Conservation (phyloP, 1,284 basidiomycete genomes). For the Naganishia sp. region DNA sequence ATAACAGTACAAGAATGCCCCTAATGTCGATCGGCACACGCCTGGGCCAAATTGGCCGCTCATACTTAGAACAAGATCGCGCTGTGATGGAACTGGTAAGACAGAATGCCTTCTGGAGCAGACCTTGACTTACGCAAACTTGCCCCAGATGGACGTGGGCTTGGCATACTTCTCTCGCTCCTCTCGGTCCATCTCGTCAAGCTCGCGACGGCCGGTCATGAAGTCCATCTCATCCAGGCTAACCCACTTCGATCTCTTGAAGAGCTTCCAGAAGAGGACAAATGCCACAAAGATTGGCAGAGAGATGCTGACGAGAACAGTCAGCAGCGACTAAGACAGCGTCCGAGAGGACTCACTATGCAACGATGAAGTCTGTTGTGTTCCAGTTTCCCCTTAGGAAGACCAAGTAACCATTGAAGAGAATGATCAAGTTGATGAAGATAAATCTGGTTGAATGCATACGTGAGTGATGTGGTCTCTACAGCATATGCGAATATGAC, state of each 20-base stretch:
- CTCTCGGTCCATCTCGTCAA: constrained; percentile 62
- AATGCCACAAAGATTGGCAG: constrained; percentile 64
- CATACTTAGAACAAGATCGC: constrained; percentile 15
- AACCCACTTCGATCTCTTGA: constrained; percentile 61
- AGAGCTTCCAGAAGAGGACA: constrained; percentile 63
- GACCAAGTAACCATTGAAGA: constrained; percentile 53
- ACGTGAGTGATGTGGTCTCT: background rate
- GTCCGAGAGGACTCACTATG: constrained; percentile 47
- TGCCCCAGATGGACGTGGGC: constrained; percentile 21
- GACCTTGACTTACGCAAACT: constrained; percentile 21
- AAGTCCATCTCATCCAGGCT: constrained; percentile 64
- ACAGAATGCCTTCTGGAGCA: background rate
- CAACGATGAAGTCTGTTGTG: constrained; percentile 48
- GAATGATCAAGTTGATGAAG: constrained; percentile 46
- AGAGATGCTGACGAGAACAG: constrained; percentile 42
- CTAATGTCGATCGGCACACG: background rate
- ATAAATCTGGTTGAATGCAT: constrained; percentile 33
- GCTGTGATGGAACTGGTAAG: background rate
- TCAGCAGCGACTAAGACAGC: background rate
- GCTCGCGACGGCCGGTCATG: constrained; percentile 62
- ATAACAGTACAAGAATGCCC: constrained; percentile 6
- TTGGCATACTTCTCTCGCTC: constrained; percentile 40
- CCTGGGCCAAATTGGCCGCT: background rate
- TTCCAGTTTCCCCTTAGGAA: constrained; percentile 65
- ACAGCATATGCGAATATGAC: constrained; percentile 18